Evolutionary conservation across 2,329 filamentous ascomycete species (phyloP).

Genomic region (Ophiocordyceps camponoti-saundersi): DNA sequence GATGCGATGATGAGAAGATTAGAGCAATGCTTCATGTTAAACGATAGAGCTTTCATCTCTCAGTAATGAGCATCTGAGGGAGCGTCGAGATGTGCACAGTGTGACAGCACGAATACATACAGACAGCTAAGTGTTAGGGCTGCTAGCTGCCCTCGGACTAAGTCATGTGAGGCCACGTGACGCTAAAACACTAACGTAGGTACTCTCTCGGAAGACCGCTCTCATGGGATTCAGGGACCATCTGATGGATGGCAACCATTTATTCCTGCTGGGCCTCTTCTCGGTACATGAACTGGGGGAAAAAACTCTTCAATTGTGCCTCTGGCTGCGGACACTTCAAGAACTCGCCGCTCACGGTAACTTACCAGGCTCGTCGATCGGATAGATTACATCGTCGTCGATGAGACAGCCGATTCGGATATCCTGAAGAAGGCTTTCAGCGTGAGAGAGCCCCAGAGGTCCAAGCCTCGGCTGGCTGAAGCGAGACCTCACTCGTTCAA

Average conservation of each 20-base stretch:
- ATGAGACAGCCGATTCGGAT: slow-evolving; percentile 4
- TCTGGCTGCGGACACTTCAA: neutral
- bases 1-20: neutral
- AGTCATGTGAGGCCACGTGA: slow-evolving; percentile 8
- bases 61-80: neutral
- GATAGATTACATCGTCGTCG: neutral
- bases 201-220: neutral
- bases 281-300: slow-evolving; percentile 4
- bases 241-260: slow-evolving; percentile 8
- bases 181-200: slow-evolving; percentile 1
- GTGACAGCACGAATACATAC: neutral
- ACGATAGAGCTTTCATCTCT: neutral
- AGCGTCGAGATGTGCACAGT: neutral
- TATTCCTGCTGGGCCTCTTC: slow-evolving; percentile 8
- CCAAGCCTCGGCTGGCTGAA: slow-evolving; percentile 2
- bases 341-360: neutral
- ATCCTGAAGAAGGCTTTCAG: slow-evolving; percentile 1
- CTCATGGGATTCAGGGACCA: neutral
- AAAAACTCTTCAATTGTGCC: slow-evolving; percentile 4
- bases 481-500: neutral
- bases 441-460: neutral
- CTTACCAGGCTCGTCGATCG: slow-evolving; percentile 1
- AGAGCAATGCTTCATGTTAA: neutral
- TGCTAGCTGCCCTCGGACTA: slow-evolving; percentile 2
- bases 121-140: neutral